Conservation (phyloP, 768 basidiomycete genomes). For the Phanerodontia chrysosporium region DNA sequence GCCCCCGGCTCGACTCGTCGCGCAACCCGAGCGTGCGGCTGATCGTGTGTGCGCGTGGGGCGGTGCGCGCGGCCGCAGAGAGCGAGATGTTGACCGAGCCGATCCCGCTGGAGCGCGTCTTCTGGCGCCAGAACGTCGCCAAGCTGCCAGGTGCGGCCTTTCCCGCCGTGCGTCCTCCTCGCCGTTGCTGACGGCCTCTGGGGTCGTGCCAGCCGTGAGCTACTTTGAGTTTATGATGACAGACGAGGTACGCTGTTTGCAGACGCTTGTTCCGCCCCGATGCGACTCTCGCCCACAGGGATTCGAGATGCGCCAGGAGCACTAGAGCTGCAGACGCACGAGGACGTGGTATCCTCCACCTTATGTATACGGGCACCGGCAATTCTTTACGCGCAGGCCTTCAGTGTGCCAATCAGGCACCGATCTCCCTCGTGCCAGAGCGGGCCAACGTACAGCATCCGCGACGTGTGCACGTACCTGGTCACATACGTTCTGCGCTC, state of each 20-base stretch:
- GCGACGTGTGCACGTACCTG: too few relatives aligned
- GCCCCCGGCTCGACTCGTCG: background rate
- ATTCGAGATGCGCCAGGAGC: background rate
- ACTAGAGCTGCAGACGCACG: background rate
- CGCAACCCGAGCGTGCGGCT: too few relatives aligned
- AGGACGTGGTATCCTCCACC: background rate
- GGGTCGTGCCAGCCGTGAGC: background rate
- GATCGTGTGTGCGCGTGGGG: background rate
- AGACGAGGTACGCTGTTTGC: background rate
- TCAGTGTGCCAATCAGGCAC: too few relatives aligned
- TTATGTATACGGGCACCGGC: too few relatives aligned
- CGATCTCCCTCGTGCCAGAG: too few relatives aligned
- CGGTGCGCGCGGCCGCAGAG: too few relatives aligned
- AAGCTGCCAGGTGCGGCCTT: background rate
- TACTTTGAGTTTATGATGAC: background rate
- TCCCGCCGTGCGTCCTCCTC: background rate
- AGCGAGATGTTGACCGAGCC: background rate
- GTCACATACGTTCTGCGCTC: too few relatives aligned
- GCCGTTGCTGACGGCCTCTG: too few relatives aligned
- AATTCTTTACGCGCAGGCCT: too few relatives aligned
- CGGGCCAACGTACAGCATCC: too few relatives aligned
- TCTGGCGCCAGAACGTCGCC: slow-evolving; percentile 8
- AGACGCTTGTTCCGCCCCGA: too few relatives aligned
- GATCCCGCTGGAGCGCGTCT: background rate
- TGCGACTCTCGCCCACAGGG: background rate